Evolutionary conservation across 2,329 filamentous ascomycete species (phyloP), one percentile per base, ranked within the genome.

Genomic region (Sclerotinia spermophila): DNA sequence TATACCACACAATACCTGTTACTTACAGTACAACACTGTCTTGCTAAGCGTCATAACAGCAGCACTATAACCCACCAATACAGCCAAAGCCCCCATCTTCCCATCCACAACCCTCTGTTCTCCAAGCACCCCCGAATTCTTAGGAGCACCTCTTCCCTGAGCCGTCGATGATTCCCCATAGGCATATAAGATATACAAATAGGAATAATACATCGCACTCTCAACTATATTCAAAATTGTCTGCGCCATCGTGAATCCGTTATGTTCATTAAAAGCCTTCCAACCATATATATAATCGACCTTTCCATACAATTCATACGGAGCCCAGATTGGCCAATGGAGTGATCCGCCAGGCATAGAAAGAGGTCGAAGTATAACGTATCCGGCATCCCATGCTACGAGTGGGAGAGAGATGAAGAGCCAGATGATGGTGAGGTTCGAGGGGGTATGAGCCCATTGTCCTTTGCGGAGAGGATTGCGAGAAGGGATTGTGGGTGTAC

Each of bases 301-400:
- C 3, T 79, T 82, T 1, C 86, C 88, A 76, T 92, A 92, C 0
- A 91, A 82, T 73, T 86, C 87, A 77, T 92, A 92, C 0, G 89
- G 89, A 11, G 81, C 83, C 86, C 87, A 92, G 65, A 92, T 76
- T 0, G 87, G 87, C 75, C 82, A 85, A 75, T 91, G 89, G 21
- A 87, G 80, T 21, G 79, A 82, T 6, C 89, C 89, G 42, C 89
- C 89, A 0, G 87, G 86, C 88, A 92, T 91, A 68, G 84, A 88
- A 78, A 89, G 84, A 21, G 90, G 90, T 61, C 90, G 88, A 51
- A 90, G 80, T 64, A 92, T 79, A 83, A 81, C 3, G 84, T 83
- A 77, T 92, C 90, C 90, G 89, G 92, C 10, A 76, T 92, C 90
- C 90, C 90, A 92, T 11, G 86, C 76, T n/a, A 92, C 89, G 19